Conservation (phyloP, 2,329 filamentous ascomycete species). For the Ascochyta lentis region DNA sequence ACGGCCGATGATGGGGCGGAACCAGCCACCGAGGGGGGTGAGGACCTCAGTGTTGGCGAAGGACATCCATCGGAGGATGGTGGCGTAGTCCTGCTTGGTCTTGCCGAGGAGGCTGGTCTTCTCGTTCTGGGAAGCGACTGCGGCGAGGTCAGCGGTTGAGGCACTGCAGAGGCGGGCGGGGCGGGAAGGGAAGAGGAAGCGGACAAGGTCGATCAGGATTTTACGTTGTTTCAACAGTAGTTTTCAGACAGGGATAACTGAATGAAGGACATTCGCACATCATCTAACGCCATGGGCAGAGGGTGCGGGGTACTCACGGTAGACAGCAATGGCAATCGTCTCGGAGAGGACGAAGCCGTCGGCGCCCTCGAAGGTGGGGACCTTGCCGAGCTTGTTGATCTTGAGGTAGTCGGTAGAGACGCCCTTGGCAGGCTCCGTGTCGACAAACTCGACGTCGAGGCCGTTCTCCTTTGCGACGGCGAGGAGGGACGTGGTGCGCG, state of each 20-base stretch:
- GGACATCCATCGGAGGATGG: constrained; percentile 98
- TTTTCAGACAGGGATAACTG: constrained; percentile 84
- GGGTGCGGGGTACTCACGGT: constrained; percentile 72
- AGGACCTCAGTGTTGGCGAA: constrained; percentile 92
- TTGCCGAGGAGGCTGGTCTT: constrained; percentile 99
- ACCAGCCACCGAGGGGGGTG: constrained; percentile 76
- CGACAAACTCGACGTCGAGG: constrained; percentile 85
- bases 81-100: constrained; percentile 99
- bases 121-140: constrained; percentile 99
- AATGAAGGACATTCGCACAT: constrained; percentile 76
- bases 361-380: constrained; percentile 89
- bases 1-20: constrained; percentile 81
- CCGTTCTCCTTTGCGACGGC: constrained; percentile 98
- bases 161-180: constrained; percentile 30
- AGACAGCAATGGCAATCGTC: constrained; percentile 94
- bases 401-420: constrained; percentile 79
- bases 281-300: constrained; percentile 38
- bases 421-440: constrained; percentile 70
- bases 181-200: constrained; percentile 4
- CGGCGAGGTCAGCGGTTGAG: constrained; percentile 35
- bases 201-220: constrained; percentile 76
- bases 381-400: constrained; percentile 85
- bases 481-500: constrained; percentile 85
- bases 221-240: constrained; percentile 77
- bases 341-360: constrained; percentile 92